A percentile compares a stretch with the other conserved stretches of the same genome.
Conservation (phyloP, 2,329 filamentous ascomycete genomes). For the Monilinia fructicola region DNA sequence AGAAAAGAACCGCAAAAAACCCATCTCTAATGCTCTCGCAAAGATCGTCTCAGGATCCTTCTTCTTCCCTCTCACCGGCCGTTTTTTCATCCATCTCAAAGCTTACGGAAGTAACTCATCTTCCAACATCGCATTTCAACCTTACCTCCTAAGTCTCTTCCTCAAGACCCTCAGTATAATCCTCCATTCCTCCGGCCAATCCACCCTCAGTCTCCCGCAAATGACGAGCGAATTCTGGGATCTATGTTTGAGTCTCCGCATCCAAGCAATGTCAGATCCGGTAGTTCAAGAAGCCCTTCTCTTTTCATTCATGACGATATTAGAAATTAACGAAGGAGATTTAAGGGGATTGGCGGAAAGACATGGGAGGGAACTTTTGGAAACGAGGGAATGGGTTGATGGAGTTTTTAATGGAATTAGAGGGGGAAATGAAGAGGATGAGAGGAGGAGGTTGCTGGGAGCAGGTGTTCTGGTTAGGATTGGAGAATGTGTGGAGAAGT, state of each 20-base stretch:
- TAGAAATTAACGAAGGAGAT: conserved; percentile 75
- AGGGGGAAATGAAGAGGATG: conserved; percentile 62
- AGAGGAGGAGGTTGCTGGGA: conserved; percentile 74
- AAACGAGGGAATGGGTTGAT: conserved; percentile 84
- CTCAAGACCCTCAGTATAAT: conserved; percentile 83
- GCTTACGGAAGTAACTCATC: conserved; percentile 49
- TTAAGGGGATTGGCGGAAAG: conserved; percentile 70
- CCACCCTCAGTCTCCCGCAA: conserved; percentile 70
- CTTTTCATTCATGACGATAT: conserved; percentile 72
- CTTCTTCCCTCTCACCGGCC: conserved; percentile 82
- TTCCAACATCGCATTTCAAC: conserved; percentile 66
- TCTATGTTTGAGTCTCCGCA: conserved; percentile 71
- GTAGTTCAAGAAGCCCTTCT: conserved; percentile 71
- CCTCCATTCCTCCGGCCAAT: conserved; percentile 78
- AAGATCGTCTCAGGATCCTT: conserved; percentile 72
- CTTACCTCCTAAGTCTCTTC: conserved; percentile 74
- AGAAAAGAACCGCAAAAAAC: conserved; percentile 54
- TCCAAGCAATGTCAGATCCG: conserved; percentile 59
- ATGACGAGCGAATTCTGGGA: conserved; percentile 85
- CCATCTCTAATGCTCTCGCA: conserved; percentile 75
- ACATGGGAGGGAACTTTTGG: conserved; percentile 74
- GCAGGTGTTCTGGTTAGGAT: conserved; percentile 76
- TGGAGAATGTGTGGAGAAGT: conserved; percentile 78
- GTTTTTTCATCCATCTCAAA: conserved; percentile 67
- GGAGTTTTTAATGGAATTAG: conserved; percentile 63